phyloP scores from a whole-genome alignment of 306 rosid genomes.

The Pterocarpus santalinus region DNA sequence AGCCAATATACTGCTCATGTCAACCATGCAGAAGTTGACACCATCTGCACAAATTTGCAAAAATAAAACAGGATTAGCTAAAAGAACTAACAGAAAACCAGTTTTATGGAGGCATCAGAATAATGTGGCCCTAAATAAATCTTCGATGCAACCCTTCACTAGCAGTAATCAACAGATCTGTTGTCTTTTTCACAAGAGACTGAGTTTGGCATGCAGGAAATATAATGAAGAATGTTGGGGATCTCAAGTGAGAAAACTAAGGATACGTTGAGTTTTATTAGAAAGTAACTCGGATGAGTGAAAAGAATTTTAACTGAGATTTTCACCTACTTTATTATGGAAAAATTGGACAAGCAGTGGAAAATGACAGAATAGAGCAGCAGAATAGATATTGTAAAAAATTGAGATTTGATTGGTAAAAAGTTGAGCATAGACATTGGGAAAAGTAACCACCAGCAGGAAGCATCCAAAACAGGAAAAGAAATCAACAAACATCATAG shows the following conservation, averaged over 20 bases:
- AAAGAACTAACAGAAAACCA: slow-evolving; percentile 10
- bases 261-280: slow-evolving; percentile 2
- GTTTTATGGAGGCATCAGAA: slow-evolving; percentile 11
- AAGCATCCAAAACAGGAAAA: slow-evolving; percentile 23
- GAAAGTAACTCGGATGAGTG: neutral
- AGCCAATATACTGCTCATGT: slow-evolving; percentile 43
- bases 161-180: neutral
- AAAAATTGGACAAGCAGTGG: slow-evolving; percentile 12
- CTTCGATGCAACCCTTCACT: slow-evolving; percentile 22
- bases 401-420: neutral
- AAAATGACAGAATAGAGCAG: slow-evolving; percentile 23
- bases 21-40: slow-evolving; percentile 45
- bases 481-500: slow-evolving; percentile 3
- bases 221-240: neutral
- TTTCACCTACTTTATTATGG: neutral
- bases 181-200: slow-evolving; percentile 8
- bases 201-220: neutral
- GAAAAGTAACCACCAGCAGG: slow-evolving; percentile 10
- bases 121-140: neutral
- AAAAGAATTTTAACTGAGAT: neutral
- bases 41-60: slow-evolving; percentile 65
- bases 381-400: neutral
- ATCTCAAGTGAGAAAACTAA: neutral
- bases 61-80: slow-evolving; percentile 37
- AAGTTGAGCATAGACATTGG: neutral